phyloP scores from a whole-genome alignment of 1,139 yeast species.

The Suhomyces ambrosiae region DNA sequence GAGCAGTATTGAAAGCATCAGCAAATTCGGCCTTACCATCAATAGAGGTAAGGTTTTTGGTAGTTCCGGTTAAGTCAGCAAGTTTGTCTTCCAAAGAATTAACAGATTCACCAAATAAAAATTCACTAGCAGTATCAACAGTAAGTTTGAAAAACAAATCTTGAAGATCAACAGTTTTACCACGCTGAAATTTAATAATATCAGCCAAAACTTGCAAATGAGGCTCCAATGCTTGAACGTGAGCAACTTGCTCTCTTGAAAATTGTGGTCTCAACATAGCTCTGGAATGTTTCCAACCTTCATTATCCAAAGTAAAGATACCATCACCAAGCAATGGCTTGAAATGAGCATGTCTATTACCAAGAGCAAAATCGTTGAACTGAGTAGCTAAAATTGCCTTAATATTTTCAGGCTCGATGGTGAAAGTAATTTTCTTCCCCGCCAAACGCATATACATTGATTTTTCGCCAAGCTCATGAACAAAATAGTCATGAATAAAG shows the following conservation, averaged over 20 bases:
- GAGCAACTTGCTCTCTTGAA: slow-evolving; percentile 32
- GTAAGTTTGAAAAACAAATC: slow-evolving; percentile 52
- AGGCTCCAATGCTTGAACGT: slow-evolving; percentile 29
- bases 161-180: slow-evolving; percentile 45
- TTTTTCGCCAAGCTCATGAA: slow-evolving; percentile 4
- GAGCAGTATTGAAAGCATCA: slow-evolving; percentile 44
- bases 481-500: slow-evolving; percentile 8
- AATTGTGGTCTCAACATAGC: slow-evolving; percentile 33
- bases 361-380: slow-evolving; percentile 29
- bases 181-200: slow-evolving; percentile 18
- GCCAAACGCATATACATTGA: slow-evolving; percentile 13
- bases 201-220: slow-evolving; percentile 23
- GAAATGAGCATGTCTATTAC: slow-evolving; percentile 26
- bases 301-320: slow-evolving; percentile 30
- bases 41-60: slow-evolving; percentile 16
- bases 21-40: slow-evolving; percentile 34
- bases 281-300: slow-evolving; percentile 31
- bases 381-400: slow-evolving; percentile 30
- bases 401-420: slow-evolving; percentile 27
- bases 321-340: slow-evolving; percentile 28
- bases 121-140: slow-evolving; percentile 60
- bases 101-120: slow-evolving; percentile 58
- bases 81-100: slow-evolving; percentile 37
- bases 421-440: slow-evolving; percentile 19
- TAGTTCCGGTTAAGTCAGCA: slow-evolving; percentile 34